These are phyloP conservation scores for Hypoxylon lenormandii DNA, from an alignment of 495 filamentous ascomycete genomes.

Conservation along the genomic window DNA sequence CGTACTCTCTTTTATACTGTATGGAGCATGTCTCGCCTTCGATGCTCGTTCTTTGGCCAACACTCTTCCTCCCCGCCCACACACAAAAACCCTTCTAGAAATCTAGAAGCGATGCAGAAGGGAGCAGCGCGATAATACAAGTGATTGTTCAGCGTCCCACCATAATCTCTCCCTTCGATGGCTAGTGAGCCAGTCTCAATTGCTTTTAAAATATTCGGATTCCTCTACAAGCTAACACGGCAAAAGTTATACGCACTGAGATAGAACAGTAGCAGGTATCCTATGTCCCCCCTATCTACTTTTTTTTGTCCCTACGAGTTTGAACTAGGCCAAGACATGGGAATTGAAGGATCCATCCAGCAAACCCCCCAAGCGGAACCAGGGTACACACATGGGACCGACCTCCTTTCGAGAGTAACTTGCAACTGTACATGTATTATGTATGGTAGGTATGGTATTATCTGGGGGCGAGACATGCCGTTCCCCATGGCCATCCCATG, in stretches of 20 bases:
- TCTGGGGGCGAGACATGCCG: conserved; percentile 29
- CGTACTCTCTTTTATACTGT: background rate
- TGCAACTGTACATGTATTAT: conserved; percentile 25
- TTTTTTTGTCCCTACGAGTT: conserved; percentile 22
- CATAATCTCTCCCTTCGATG: conserved; percentile 4
- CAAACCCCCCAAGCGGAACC: conserved; percentile 42
- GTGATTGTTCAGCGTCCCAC: conserved; percentile 2
- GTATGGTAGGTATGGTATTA: conserved; percentile 21
- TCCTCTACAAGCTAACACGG: conserved; percentile 12
- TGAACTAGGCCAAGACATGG: conserved; percentile 42
- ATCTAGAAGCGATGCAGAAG: conserved; percentile 25
- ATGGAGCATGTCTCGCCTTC: conserved; percentile 14
- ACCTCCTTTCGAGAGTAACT: conserved; percentile 21
- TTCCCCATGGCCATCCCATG: conserved; percentile 22
- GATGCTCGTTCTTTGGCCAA: conserved; percentile 15
- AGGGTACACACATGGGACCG: conserved; percentile 26
- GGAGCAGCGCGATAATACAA: conserved; percentile 11
- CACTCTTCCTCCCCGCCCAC: conserved; percentile 23
- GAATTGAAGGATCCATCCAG: conserved; percentile 44
- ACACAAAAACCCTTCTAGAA: conserved; percentile 32
- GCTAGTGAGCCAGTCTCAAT: background rate
- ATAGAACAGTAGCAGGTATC: too few relatives aligned
- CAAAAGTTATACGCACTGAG: conserved; percentile 24
- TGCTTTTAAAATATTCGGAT: background rate
- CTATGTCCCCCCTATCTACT: conserved; percentile 33